Conservation (phyloP, 768 basidiomycete species). For the Tulasnella sp. region DNA sequence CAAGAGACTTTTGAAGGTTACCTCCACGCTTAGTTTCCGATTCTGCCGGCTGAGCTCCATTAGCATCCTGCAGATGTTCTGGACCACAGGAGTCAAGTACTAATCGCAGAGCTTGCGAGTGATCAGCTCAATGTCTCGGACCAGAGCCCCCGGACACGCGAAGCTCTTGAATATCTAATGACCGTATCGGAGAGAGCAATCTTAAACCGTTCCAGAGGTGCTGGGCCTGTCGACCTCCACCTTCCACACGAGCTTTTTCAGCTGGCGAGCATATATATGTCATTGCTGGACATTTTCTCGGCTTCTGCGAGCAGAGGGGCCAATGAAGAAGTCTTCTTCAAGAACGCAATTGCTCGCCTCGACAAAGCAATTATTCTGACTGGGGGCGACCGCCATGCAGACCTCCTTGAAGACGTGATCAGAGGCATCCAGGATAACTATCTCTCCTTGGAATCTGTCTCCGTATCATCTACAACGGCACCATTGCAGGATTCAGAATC, state of each 20-base stretch:
- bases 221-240: not conserved
- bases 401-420: slow-evolving; percentile 69
- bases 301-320: too few species aligned
- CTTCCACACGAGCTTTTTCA: not conserved
- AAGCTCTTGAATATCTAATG: not conserved
- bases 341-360: slow-evolving; percentile 57
- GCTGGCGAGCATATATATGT: not conserved
- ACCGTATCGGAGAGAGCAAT: not conserved
- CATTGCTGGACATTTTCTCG: not conserved
- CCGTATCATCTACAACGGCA: slow-evolving; percentile 9
- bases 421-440: slow-evolving; percentile 55
- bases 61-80: not conserved
- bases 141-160: not conserved
- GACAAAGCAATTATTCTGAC: slow-evolving; percentile 85
- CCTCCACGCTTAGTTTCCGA: not conserved
- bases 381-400: slow-evolving; percentile 65
- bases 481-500: not conserved
- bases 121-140: not conserved
- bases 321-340: slow-evolving; percentile 39
- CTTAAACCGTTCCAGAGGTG: not conserved
- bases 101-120: not conserved
- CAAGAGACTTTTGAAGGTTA: not conserved
- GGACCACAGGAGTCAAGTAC: not conserved
- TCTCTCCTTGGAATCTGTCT: slow-evolving; percentile 38
- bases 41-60: not conserved